A percentile compares a stretch with the other conserved stretches of the same genome.
Conservation (phyloP, 2,329 filamentous ascomycete genomes). For the Mariannaea sp. region DNA sequence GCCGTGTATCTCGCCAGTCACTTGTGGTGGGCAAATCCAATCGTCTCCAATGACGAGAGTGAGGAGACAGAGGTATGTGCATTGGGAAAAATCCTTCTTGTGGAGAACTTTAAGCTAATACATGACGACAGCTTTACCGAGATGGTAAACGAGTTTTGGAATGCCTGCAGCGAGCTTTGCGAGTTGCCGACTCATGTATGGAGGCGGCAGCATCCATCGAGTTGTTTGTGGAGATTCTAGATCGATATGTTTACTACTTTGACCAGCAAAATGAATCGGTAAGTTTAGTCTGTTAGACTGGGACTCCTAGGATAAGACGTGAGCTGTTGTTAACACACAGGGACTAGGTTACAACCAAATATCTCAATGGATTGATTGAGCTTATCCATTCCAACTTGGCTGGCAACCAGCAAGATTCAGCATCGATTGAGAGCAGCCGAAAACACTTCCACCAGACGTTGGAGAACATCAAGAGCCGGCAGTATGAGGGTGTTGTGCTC, state of each 20-base stretch:
- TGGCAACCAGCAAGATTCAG: slow-evolving; percentile 80
- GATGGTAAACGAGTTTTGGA: slow-evolving; percentile 97
- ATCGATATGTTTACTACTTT: slow-evolving; percentile 99
- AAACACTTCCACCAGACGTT: slow-evolving; percentile 94
- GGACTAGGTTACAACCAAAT: slow-evolving; percentile 87
- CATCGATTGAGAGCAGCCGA: slow-evolving; percentile 83
- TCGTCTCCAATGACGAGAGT: slow-evolving; percentile 74
- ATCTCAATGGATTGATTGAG: slow-evolving; percentile 96
- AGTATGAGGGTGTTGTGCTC: slow-evolving; percentile 90
- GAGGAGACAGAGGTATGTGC: slow-evolving; percentile 79
- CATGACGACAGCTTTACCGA: slow-evolving; percentile 77
- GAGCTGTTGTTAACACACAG: slow-evolving; percentile 21
- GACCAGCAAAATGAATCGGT: slow-evolving; percentile 98
- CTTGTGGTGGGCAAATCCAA: slow-evolving; percentile 95
- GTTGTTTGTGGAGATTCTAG: slow-evolving; percentile 96
- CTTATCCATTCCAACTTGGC: slow-evolving; percentile 95
- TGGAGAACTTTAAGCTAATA: slow-evolving; percentile 24
- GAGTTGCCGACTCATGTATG: slow-evolving; percentile 98
- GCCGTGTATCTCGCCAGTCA: slow-evolving; percentile 97
- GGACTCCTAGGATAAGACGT: background rate
- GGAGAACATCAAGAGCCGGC: slow-evolving; percentile 88
- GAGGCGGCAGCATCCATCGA: slow-evolving; percentile 97
- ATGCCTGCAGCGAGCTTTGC: slow-evolving; percentile 90
- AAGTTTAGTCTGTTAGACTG: slow-evolving; percentile 40
- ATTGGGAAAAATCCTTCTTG: background rate